Conservation (phyloP, 441 rosid species). For the Pelargonium hybrid region DNA sequence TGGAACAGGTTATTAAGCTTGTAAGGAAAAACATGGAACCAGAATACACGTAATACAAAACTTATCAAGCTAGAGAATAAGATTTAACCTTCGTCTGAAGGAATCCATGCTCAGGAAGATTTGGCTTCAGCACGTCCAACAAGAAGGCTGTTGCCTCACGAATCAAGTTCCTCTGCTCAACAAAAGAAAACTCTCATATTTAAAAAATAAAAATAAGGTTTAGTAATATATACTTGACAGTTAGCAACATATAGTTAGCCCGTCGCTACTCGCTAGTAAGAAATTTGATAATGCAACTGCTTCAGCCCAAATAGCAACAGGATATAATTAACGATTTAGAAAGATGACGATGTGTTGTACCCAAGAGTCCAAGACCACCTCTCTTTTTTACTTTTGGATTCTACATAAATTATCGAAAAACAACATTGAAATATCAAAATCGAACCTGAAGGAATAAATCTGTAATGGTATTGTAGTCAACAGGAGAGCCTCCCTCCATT, state of each 20-base stretch:
- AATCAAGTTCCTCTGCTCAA: slow-evolving; percentile 73
- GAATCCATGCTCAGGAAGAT: slow-evolving; percentile 24
- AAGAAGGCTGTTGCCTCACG: slow-evolving; percentile 99
- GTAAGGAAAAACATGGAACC: not conserved
- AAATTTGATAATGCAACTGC: too few species aligned
- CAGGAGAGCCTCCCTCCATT: slow-evolving; percentile 99
- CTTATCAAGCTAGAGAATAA: too few species aligned
- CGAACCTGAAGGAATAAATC: slow-evolving; percentile 97
- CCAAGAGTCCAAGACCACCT: too few species aligned
- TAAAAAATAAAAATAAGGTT: too few species aligned
- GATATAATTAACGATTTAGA: too few species aligned
- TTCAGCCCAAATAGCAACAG: too few species aligned
- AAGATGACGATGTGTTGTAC: too few species aligned
- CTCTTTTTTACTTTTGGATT: too few species aligned
- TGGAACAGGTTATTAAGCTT: not conserved
- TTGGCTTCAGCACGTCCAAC: slow-evolving; percentile 76
- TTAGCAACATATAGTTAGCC: too few species aligned
- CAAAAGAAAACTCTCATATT: not conserved
- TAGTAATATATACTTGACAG: too few species aligned
- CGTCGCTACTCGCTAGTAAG: too few species aligned
- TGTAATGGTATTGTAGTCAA: slow-evolving; percentile 94
- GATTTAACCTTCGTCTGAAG: slow-evolving; percentile 21
- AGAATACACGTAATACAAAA: not conserved
- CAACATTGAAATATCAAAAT: not conserved
- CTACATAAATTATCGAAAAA: not conserved